Conservation (phyloP, 805 yeast species). For the Ogataea minuta region DNA sequence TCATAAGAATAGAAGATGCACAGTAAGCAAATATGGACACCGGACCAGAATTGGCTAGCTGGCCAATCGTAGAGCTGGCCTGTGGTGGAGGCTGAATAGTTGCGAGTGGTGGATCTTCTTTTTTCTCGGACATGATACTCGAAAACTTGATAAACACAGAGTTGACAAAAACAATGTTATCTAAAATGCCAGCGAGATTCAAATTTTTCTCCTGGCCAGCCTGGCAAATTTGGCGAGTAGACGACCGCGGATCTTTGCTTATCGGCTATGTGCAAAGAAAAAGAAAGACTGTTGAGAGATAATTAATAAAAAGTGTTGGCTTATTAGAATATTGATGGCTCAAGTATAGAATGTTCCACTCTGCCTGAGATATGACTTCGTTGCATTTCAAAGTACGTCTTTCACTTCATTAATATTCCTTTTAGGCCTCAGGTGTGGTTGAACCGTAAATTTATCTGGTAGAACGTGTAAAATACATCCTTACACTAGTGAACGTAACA, state of each 20-base stretch:
- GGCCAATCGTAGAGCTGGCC: slow-evolving; percentile 19
- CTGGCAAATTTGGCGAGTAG: slow-evolving; percentile 9
- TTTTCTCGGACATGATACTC: slow-evolving; percentile 26
- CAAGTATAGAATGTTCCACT: too few species aligned
- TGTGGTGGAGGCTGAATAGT: slow-evolving; percentile 18
- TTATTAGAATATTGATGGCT: too few species aligned
- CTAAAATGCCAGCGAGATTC: slow-evolving; percentile 7
- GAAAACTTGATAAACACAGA: neutral
- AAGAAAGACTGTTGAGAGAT: too few species aligned
- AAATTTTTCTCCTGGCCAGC: slow-evolving; percentile 10
- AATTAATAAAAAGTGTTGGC: too few species aligned
- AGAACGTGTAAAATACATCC: too few species aligned
- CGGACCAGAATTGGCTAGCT: slow-evolving; percentile 53
- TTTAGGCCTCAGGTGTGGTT: slow-evolving; percentile 1
- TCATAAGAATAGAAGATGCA: slow-evolving; percentile 92
- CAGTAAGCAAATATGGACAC: slow-evolving; percentile 82
- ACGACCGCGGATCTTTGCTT: slow-evolving; percentile 6
- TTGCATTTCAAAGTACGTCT: too few species aligned
- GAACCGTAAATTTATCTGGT: too few species aligned
- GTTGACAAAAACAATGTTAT: slow-evolving; percentile 1
- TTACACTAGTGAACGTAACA: neutral
- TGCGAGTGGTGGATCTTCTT: slow-evolving; percentile 28
- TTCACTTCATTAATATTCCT: too few species aligned
- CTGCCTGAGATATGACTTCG: too few species aligned
- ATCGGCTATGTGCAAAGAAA: slow-evolving; percentile 5